phyloP scores from a whole-genome alignment of 345 rosid genomes.

The Pseudoturritis turrita region DNA sequence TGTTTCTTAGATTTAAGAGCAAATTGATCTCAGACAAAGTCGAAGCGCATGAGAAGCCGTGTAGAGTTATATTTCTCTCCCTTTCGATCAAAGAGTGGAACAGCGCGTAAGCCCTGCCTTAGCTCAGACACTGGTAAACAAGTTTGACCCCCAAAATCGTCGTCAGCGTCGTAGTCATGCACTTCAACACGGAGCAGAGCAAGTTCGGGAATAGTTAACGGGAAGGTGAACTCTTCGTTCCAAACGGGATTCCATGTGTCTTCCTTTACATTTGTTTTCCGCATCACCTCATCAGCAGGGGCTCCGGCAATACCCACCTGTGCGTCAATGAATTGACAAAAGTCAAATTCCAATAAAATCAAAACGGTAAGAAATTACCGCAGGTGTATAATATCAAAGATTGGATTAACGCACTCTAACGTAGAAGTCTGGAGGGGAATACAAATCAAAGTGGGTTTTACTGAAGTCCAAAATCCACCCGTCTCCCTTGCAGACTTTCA shows the following conservation, averaged over 20 bases:
- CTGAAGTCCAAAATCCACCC: conserved; percentile 81
- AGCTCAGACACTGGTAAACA: conserved; percentile 74
- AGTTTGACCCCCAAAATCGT: conserved; percentile 86
- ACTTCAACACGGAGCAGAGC: conserved; percentile 83
- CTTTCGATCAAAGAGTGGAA: conserved; percentile 52
- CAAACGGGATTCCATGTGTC: conserved; percentile 79
- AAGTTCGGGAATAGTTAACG: conserved; percentile 69
- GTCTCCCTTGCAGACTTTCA: conserved; percentile 79
- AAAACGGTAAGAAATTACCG: too few relatives aligned
- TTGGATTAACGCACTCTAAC: conserved; percentile 45
- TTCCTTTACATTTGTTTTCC: conserved; percentile 53
- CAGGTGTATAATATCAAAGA: too few relatives aligned
- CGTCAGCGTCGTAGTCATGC: conserved; percentile 65
- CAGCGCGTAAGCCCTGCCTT: conserved; percentile 62
- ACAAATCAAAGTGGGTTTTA: conserved; percentile 69
- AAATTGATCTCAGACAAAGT: conserved; percentile 44
- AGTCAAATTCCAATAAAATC: too few relatives aligned
- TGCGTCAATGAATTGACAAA: too few relatives aligned
- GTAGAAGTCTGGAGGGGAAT: conserved; percentile 94
- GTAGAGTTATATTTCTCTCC: conserved; percentile 53
- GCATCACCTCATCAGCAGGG: conserved; percentile 56
- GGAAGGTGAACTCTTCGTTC: conserved; percentile 79
- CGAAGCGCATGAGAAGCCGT: conserved; percentile 72
- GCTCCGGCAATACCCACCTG: conserved; percentile 80
- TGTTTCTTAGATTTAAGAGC: too few relatives aligned